These are phyloP conservation scores for Pisolithus tinctorius DNA, from an alignment of 768 basidiomycete genomes.

Conservation along the genomic window DNA sequence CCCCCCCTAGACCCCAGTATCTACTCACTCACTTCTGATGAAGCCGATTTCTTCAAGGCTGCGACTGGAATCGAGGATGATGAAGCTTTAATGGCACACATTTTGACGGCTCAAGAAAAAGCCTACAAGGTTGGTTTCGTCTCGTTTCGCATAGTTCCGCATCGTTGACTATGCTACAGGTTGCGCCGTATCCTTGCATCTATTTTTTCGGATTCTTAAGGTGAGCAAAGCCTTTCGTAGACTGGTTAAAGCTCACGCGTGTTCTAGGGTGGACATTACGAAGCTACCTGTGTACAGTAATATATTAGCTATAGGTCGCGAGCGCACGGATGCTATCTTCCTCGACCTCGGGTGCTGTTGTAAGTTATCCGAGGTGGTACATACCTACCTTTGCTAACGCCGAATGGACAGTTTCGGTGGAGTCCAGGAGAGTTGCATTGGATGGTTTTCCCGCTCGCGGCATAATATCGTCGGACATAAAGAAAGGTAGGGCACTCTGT, in stretches of 20 bases:
- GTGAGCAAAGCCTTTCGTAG: neutral
- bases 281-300: neutral
- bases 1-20: neutral
- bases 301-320: constrained; percentile 20
- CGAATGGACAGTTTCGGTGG: constrained; percentile 8
- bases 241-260: neutral
- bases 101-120: neutral
- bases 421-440: constrained; percentile 28
- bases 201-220: neutral
- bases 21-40: neutral
- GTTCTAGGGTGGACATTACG: neutral
- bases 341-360: constrained; percentile 38
- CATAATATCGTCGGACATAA: constrained; percentile 29
- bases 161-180: neutral
- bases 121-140: neutral
- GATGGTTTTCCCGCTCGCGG: constrained; percentile 33
- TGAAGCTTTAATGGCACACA: neutral
- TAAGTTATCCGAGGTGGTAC: constrained; percentile 10
- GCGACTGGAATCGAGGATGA: neutral
- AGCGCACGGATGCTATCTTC: constrained; percentile 29
- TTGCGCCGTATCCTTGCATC: neutral
- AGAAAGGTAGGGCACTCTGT: constrained; percentile 18
- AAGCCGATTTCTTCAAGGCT: too few species aligned
- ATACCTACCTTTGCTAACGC: neutral
- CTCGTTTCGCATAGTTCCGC: neutral